Conservation (phyloP, 2,329 filamentous ascomycete genomes). For the Exophiala bonariae region DNA sequence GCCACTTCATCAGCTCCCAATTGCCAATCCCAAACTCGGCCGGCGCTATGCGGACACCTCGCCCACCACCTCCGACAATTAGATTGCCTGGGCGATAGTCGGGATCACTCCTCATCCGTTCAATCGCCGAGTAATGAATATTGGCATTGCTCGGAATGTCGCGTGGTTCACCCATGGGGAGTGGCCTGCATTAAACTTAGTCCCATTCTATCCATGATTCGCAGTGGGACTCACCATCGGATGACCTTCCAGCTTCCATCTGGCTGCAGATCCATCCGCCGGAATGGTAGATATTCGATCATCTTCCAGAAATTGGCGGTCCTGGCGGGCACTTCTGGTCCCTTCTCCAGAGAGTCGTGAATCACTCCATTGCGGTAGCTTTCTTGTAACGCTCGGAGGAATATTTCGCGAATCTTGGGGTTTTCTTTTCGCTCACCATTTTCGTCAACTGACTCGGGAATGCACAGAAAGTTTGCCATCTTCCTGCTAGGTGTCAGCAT, state of each 20-base stretch:
- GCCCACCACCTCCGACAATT: slow-evolving; percentile 75
- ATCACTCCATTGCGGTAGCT: slow-evolving; percentile 52
- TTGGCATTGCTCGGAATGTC: slow-evolving; percentile 71
- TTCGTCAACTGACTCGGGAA: slow-evolving; percentile 37
- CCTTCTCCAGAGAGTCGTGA: slow-evolving; percentile 70
- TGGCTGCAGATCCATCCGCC: slow-evolving; percentile 71
- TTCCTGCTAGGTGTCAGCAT: slow-evolving; percentile 10
- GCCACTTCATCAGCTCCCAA: slow-evolving; percentile 66
- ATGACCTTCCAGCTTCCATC: slow-evolving; percentile 67
- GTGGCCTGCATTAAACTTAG: slow-evolving; percentile 45
- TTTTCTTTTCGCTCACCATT: slow-evolving; percentile 15
- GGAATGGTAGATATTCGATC: slow-evolving; percentile 81
- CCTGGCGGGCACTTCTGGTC: slow-evolving; percentile 55
- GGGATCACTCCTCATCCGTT: slow-evolving; percentile 64
- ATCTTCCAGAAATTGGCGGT: slow-evolving; percentile 70
- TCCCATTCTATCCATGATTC: background rate
- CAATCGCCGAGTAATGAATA: slow-evolving; percentile 73
- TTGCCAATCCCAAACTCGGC: slow-evolving; percentile 66
- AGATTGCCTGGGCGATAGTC: slow-evolving; percentile 75
- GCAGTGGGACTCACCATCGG: slow-evolving; percentile 54
- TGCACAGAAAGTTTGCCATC: slow-evolving; percentile 54
- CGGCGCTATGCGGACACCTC: slow-evolving; percentile 65
- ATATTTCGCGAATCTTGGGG: slow-evolving; percentile 33
- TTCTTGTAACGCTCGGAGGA: slow-evolving; percentile 58
- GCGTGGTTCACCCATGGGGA: slow-evolving; percentile 74